phyloP scores from a whole-genome alignment of 306 rosid species.

The Delonix regia region DNA sequence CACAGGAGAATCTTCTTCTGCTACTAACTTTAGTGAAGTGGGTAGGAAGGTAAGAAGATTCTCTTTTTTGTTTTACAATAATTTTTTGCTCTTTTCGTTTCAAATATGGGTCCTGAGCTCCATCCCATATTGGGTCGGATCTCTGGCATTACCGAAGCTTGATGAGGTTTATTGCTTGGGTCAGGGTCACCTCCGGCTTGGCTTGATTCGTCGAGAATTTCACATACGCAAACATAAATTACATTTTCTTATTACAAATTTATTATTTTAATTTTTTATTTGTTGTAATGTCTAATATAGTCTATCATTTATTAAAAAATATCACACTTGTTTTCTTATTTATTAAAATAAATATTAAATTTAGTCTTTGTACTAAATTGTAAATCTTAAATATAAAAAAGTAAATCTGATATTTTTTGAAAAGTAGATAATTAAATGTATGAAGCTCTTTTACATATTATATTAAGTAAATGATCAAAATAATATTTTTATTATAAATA shows the following conservation, averaged over 20 bases:
- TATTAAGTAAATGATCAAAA: too few relatives aligned
- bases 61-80: constrained; percentile 50
- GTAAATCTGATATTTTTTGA: too few relatives aligned
- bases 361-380: too few relatives aligned
- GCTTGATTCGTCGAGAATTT: constrained; percentile 35
- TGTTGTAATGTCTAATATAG: too few relatives aligned
- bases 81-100: constrained; percentile 34
- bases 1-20: constrained; percentile 73
- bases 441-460: too few relatives aligned
- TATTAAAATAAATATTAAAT: too few relatives aligned
- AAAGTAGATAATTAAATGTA: too few relatives aligned
- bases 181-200: constrained; percentile 14
- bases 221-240: constrained; percentile 23
- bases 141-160: neutral
- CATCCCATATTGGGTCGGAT: constrained; percentile 36
- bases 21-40: constrained; percentile 92
- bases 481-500: too few relatives aligned
- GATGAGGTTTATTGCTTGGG: neutral
- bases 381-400: too few relatives aligned
- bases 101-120: constrained; percentile 36
- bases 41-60: constrained; percentile 98
- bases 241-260: neutral
- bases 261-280: too few relatives aligned
- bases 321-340: too few relatives aligned
- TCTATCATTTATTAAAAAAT: too few relatives aligned